Percentiles rank a stretch among this genome's conserved stretches.
These are phyloP conservation scores for Vanilla planifolia DNA, from an alignment of 106 monocot species.

Conservation along the genomic window DNA sequence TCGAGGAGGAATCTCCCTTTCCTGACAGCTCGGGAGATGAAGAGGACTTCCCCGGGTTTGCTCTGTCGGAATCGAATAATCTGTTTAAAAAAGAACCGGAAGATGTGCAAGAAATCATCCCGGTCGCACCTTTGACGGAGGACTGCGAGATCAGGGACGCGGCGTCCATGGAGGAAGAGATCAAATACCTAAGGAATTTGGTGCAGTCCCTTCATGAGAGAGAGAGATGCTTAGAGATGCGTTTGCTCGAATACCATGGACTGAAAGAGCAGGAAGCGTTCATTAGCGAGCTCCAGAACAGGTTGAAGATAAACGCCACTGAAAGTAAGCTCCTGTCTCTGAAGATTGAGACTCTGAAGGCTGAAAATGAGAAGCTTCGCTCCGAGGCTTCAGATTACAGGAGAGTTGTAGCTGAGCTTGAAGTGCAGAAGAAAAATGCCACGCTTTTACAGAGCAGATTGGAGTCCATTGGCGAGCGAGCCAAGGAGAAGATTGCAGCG, in stretches of 20 bases:
- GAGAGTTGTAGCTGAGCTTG: constrained; percentile 29
- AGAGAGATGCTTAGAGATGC: constrained; percentile 37
- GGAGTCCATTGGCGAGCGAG: constrained; percentile 28
- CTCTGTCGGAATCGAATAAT: constrained; percentile 15
- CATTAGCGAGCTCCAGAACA: constrained; percentile 43
- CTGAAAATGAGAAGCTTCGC: constrained; percentile 53
- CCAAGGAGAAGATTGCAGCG: constrained; percentile 29
- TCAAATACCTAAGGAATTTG: constrained; percentile 28
- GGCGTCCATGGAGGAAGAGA: constrained; percentile 33
- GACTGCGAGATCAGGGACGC: constrained; percentile 5
- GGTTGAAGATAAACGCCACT: constrained; percentile 18
- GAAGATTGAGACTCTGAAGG: constrained; percentile 49
- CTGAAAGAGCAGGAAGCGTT: constrained; percentile 41
- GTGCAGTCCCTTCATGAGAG: constrained; percentile 33
- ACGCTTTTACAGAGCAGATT: constrained; percentile 32
- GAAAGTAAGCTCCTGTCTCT: constrained; percentile 31
- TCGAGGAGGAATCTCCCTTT: neutral
- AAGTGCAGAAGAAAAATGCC: constrained; percentile 28
- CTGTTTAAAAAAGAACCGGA: constrained; percentile 15
- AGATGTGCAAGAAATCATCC: neutral
- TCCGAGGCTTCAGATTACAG: constrained; percentile 24
- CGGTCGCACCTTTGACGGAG: neutral
- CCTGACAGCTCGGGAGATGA: constrained; percentile 14
- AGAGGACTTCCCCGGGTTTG: neutral
- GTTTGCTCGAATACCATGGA: constrained; percentile 45